Evolutionary conservation across 345 rosid genomes (phyloP).

Genomic region (Eucalyptus regnans): DNA sequence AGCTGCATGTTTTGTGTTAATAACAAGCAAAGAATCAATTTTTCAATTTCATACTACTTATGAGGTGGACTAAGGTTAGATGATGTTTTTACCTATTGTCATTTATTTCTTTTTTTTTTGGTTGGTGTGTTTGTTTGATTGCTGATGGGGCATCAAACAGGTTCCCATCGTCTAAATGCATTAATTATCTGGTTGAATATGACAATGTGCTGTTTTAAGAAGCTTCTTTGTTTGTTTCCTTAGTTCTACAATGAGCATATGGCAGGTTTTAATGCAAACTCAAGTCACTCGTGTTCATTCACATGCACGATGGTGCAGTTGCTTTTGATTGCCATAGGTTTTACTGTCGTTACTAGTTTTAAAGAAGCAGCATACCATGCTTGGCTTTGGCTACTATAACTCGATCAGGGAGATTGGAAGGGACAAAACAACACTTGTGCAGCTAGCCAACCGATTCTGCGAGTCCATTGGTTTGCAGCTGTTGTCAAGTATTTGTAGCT

Average conservation of each 20-base stretch:
- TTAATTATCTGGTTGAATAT: not conserved
- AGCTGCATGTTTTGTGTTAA: not conserved
- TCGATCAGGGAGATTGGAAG: too few relatives aligned
- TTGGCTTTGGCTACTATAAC: too few relatives aligned
- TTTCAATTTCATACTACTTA: not conserved
- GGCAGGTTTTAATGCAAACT: not conserved
- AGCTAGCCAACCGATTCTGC: too few relatives aligned
- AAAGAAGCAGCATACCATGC: slow-evolving; percentile 70
- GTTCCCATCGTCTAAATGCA: not conserved
- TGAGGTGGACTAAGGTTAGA: not conserved
- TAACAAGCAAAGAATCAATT: not conserved
- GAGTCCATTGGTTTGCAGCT: too few relatives aligned
- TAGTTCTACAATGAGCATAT: not conserved
- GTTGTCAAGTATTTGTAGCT: too few relatives aligned
- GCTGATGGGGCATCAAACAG: not conserved
- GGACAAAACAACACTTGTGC: too few relatives aligned
- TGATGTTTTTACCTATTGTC: not conserved
- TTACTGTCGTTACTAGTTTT: slow-evolving; percentile 2
- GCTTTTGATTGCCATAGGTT: not conserved
- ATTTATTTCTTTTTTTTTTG: not conserved
- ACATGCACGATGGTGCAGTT: not conserved
- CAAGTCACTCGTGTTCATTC: not conserved
- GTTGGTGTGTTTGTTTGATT: not conserved
- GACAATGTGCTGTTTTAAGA: not conserved
- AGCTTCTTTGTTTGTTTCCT: not conserved